These are phyloP conservation scores for Candida stauntonica DNA, from an alignment of 805 yeast genomes.

Conservation along the genomic window DNA sequence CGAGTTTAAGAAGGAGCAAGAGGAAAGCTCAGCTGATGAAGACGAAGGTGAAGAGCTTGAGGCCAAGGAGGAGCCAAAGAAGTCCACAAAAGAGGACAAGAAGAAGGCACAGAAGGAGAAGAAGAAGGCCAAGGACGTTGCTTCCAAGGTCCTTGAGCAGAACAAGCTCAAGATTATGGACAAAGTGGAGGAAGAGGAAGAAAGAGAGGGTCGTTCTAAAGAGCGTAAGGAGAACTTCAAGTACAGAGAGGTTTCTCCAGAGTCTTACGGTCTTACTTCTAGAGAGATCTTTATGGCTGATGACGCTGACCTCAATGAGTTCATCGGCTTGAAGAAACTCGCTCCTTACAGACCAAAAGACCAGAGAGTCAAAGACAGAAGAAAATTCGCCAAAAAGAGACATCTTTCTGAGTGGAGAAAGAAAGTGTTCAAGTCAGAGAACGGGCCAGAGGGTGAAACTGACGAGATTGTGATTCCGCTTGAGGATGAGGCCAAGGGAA, in stretches of 20 bases:
- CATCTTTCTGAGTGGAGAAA: conserved; percentile 88
- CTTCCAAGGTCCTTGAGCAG: conserved; percentile 74
- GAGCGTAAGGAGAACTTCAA: conserved; percentile 53
- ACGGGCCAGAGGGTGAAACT: conserved; percentile 35
- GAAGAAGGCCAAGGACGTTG: conserved; percentile 56
- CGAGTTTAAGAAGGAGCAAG: conserved; percentile 35
- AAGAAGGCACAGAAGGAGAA: conserved; percentile 57
- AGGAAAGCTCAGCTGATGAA: conserved; percentile 29
- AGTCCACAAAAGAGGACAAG: conserved; percentile 54
- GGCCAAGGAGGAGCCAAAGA: conserved; percentile 41
- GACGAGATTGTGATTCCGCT: conserved; percentile 27
- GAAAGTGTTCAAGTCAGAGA: conserved; percentile 64
- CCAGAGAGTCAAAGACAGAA: conserved; percentile 66
- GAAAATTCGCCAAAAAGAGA: conserved; percentile 78
- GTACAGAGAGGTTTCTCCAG: conserved; percentile 95
- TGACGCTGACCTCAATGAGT: conserved; percentile 79
- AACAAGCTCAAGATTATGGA: conserved; percentile 63
- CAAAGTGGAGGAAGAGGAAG: conserved; percentile 62
- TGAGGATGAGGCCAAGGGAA: conserved; percentile 10
- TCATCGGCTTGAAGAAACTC: conserved; percentile 82
- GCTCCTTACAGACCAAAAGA: conserved; percentile 88
- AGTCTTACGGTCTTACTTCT: conserved; percentile 77
- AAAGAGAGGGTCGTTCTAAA: conserved; percentile 53
- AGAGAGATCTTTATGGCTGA: conserved; percentile 89
- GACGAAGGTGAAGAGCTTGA: conserved; percentile 39